Evolutionary conservation across 495 filamentous ascomycete genomes (phyloP), one percentile per base, ranked within the genome.

Genomic region (Cercophora sp.): DNA sequence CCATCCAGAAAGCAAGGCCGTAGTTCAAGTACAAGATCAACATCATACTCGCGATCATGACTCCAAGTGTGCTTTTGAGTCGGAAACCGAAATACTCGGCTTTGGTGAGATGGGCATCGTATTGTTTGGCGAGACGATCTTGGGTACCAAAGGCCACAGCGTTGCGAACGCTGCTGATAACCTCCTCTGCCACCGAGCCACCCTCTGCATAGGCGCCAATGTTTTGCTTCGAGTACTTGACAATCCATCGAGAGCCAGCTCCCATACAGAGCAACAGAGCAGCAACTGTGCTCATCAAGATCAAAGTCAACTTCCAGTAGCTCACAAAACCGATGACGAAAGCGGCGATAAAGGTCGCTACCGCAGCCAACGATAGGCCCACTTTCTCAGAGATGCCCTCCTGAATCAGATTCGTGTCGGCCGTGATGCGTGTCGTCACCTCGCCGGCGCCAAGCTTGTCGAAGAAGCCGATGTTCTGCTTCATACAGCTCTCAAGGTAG

Each of bases 1-100:
- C 93, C 76, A 91, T 87, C 93, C 93, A 98, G 73, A 97, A 98
- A 31, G 90, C 85, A 31, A 98, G 79, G 37, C 86, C 88, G 58
- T 96, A 96, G 68, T 91, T 94, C 32, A 91, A 67, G 61, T 90
- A 96, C 54, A 97, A 79, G 48, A 92, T 73, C 49, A 78, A 72
- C 74, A 96, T 89, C 83, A 96, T 87, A 35, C 76, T 72, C 37
- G 83, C 88, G 32, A 98, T 73, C 88, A 96, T 90, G 19, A 85
- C 53, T 18, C 81, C 87, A 25, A 92, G 64, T 2, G 79, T 71
- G 32, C 78, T 68, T 64, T 94, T 88, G 57, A 83, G 76, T 69
- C 84, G 91, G 69, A 80, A 79, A 10, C 92, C 92, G 70, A 79
- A 91, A 58, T 71, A 80, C 63, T 94, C 83, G 22, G 90, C 93